Percentiles rank a stretch among this genome's conserved stretches.
Conservation (phyloP, 768 basidiomycete genomes). For the Russula earlei region DNA sequence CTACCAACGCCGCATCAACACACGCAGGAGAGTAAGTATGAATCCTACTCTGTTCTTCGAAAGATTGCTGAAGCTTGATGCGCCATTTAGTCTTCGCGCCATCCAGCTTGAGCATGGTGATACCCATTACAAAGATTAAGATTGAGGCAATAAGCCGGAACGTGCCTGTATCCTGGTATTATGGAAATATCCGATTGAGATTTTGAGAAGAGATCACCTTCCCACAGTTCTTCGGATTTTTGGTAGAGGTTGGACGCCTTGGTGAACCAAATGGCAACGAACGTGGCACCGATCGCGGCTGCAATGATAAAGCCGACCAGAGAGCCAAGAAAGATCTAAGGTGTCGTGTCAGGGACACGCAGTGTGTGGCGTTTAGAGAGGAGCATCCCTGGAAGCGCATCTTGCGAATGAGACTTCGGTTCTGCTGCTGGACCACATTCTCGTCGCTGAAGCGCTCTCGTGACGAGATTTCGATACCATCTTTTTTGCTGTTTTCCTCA, state of each 20-base stretch:
- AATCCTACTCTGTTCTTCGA: slow-evolving; percentile 46
- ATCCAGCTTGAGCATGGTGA: slow-evolving; percentile 94
- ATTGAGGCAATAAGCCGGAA: slow-evolving; percentile 62
- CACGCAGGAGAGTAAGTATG: background rate
- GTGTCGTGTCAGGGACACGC: background rate
- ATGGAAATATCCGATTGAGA: background rate
- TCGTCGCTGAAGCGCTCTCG: slow-evolving; percentile 16
- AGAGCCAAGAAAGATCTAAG: slow-evolving; percentile 70
- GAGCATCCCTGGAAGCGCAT: slow-evolving; percentile 53
- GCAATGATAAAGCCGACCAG: slow-evolving; percentile 68
- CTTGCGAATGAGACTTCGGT: slow-evolving; percentile 45
- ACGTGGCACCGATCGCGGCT: slow-evolving; percentile 78
- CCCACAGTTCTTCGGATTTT: slow-evolving; percentile 84
- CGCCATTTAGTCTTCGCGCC: slow-evolving; percentile 92
- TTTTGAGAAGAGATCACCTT: slow-evolving; percentile 45
- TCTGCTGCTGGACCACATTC: slow-evolving; percentile 21
- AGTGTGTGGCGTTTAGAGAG: background rate
- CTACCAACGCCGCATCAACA: slow-evolving; percentile 21
- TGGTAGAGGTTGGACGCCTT: slow-evolving; percentile 77
- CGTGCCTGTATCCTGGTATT: slow-evolving; percentile 36
- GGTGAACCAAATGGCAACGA: slow-evolving; percentile 94
- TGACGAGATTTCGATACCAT: background rate
- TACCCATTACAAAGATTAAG: slow-evolving; percentile 89
- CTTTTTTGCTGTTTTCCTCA: background rate
- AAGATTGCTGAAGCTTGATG: slow-evolving; percentile 74